A percentile compares a stretch with the other conserved stretches of the same genome.
Evolutionary conservation across 305 asterid species (phyloP).

Genomic region (Fraxinus floribunda): DNA sequence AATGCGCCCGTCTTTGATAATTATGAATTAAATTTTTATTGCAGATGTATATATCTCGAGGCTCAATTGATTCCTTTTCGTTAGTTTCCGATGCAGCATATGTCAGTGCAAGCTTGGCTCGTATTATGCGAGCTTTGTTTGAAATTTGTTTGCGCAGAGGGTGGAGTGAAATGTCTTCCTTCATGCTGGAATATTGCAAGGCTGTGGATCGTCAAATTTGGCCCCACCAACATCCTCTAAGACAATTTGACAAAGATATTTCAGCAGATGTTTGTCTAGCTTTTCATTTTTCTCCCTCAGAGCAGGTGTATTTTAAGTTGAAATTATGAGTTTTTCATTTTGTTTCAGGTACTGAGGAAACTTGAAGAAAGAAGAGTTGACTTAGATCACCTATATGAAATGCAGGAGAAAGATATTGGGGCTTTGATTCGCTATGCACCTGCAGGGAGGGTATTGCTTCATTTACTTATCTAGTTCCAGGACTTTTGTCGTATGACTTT

Average conservation of each 20-base stretch:
- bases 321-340: constrained; percentile 16
- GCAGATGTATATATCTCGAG: constrained; percentile 91
- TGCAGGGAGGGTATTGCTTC: constrained; percentile 81
- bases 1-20: constrained; percentile 24
- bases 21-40: constrained; percentile 30
- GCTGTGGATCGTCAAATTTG: constrained; percentile 98
- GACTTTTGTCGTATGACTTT: constrained; percentile 12
- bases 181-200: constrained; percentile 90
- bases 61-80: constrained; percentile 81
- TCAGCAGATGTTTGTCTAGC: constrained; percentile 61
- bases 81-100: constrained; percentile 91
- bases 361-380: constrained; percentile 83
- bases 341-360: constrained; percentile 79
- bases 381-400: constrained; percentile 81
- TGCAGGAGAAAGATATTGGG: constrained; percentile 93
- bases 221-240: constrained; percentile 97
- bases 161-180: constrained; percentile 94
- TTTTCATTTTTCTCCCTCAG: constrained; percentile 16
- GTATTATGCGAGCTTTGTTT: constrained; percentile 92
- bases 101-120: constrained; percentile 94
- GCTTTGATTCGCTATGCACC: constrained; percentile 91
- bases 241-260: constrained; percentile 89
- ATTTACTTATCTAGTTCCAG: constrained; percentile 26
- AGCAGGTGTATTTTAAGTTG: constrained; percentile 7
- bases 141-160: constrained; percentile 94